These are phyloP conservation scores for Mucor plumbeus DNA, from an alignment of 371 early-diverging fungal species.

Conservation along the genomic window DNA sequence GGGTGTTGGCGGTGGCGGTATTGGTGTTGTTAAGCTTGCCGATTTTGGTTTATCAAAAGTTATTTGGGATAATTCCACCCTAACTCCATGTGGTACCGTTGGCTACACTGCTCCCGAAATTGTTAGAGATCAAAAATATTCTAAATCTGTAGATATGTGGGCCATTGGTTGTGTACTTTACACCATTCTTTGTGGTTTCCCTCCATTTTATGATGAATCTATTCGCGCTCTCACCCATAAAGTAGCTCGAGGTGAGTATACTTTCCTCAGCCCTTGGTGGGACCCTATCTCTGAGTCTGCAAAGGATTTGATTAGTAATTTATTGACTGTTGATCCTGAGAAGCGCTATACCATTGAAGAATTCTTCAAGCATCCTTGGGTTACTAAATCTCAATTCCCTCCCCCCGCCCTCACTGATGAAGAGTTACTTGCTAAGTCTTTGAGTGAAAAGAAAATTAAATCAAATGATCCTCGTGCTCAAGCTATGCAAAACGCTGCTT, in stretches of 20 bases:
- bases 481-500: constrained; percentile 31
- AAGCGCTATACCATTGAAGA: constrained; percentile 64
- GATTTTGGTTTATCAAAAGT: constrained; percentile 78
- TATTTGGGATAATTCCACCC: constrained; percentile 69
- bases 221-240: constrained; percentile 63
- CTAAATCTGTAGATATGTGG: constrained; percentile 83
- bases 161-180: constrained; percentile 84
- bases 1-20: constrained; percentile 69
- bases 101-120: constrained; percentile 86
- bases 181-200: constrained; percentile 77
- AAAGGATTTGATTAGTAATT: constrained; percentile 74
- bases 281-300: constrained; percentile 67
- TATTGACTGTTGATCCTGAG: constrained; percentile 62
- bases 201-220: constrained; percentile 78
- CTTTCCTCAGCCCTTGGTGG: constrained; percentile 79
- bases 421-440: constrained; percentile 7
- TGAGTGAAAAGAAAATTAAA: constrained; percentile 8
- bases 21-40: constrained; percentile 70
- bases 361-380: constrained; percentile 88
- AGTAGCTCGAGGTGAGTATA: constrained; percentile 67
- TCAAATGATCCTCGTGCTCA: constrained; percentile 25
- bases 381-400: constrained; percentile 46
- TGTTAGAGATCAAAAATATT: constrained; percentile 67
- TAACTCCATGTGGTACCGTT: constrained; percentile 81
- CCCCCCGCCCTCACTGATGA: constrained; percentile 14